Base-by-base conservation (phyloP, 257 asterid genomes). In the Fraxinus cuspidata region DNA sequence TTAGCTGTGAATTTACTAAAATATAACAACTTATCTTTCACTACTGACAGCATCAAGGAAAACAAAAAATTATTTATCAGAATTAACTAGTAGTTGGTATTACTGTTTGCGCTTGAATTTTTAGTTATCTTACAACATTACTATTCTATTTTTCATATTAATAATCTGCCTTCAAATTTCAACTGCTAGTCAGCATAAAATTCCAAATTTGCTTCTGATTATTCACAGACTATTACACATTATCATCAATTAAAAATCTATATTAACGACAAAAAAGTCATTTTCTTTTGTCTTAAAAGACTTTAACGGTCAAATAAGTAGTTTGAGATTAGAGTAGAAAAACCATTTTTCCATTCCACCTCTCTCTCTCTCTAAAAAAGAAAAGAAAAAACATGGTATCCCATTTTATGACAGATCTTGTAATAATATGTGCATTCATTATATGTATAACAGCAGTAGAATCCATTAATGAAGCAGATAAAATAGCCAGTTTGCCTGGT, bases 401-500 rank as follows among this genome's bases (percentile, higher is more conserved):
- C 53, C 75, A 69, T 53, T 72, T 72, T 28, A 78, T 78, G 72
- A 21, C 79, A 34, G 74, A 79, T 81, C 82, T 80, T 60, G 49
- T 42, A 44, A 47, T 74, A 27, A 27, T 79, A 2, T 84, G 69
- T 40, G 74, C 77, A 60, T 5, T 83, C 58, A 82, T 76, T 32
- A 70, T 80, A 18, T 66, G n/a, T 74, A 34, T 47, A 53, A 2
- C 79, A 78, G 25, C 67, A 69, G 68, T 42, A 5, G 56, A 51
- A 79, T 72, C 86, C 75, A 68, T 78, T 29, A 31, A 75, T 0
- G 66, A 77, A 80, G 74, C 68, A 28, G 87, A 86, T 77, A 76
- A 29, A 49, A 79, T 88, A 42, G 70, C 72, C 12, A 75, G 71
- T 15, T 83, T 88, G 37, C 92, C 92, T n/a, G 92, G 92, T 1